Conservation (phyloP, 2,329 filamentous ascomycete species). For the Fusarium sp. region DNA sequence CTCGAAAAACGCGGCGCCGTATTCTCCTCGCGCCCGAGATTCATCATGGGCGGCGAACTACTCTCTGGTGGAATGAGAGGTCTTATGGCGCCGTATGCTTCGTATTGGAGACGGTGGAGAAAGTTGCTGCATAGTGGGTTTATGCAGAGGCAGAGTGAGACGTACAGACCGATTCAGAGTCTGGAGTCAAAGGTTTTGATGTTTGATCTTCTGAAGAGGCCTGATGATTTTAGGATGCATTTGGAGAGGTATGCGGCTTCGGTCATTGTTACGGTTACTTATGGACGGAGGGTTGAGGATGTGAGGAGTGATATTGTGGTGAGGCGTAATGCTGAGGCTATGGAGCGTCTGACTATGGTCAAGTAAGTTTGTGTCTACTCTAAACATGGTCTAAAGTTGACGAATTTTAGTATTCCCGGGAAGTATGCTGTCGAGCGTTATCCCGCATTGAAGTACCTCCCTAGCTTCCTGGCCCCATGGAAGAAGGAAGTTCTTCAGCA, state of each 20-base stretch:
- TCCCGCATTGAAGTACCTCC: constrained; percentile 50
- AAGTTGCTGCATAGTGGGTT: constrained; percentile 54
- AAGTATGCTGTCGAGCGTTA: constrained; percentile 52
- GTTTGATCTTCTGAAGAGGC: constrained; percentile 46
- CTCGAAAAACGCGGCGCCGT: constrained; percentile 53
- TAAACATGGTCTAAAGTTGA: neutral
- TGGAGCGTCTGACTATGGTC: constrained; percentile 53
- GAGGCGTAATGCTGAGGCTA: constrained; percentile 49
- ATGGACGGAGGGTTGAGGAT: constrained; percentile 45
- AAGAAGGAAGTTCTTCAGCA: constrained; percentile 50
- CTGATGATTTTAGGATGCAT: constrained; percentile 39
- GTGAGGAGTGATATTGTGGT: constrained; percentile 50
- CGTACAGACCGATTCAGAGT: constrained; percentile 51
- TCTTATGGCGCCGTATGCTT: constrained; percentile 53
- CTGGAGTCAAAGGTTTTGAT: constrained; percentile 52
- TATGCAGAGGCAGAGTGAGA: constrained; percentile 53
- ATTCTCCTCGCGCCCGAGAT: constrained; percentile 55
- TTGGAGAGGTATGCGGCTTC: constrained; percentile 47
- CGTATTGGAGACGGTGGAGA: constrained; percentile 54
- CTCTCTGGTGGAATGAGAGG: constrained; percentile 52
- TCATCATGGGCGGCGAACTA: constrained; percentile 55
- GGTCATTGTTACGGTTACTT: constrained; percentile 54
- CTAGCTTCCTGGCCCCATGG: constrained; percentile 50
- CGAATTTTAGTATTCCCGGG: constrained; percentile 27
- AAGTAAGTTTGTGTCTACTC: constrained; percentile 44